Conservation (phyloP, 1,284 basidiomycete genomes). For the Boletellus sp. region DNA sequence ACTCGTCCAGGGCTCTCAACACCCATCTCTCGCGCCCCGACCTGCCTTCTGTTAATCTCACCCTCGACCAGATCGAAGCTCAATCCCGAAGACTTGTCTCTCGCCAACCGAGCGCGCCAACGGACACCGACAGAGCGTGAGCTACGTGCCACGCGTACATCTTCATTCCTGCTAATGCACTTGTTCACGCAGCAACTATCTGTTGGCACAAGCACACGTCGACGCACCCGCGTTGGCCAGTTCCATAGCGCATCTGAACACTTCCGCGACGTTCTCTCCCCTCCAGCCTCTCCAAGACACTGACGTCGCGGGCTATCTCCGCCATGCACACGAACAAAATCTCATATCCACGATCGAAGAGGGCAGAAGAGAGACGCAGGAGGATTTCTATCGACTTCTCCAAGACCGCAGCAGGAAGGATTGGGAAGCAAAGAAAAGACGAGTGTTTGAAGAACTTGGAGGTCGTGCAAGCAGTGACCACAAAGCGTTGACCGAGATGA, state of each 20-base stretch:
- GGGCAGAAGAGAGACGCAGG: conserved; percentile 79
- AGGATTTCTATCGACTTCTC: conserved; percentile 79
- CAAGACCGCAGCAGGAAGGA: conserved; percentile 75
- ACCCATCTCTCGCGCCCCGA: conserved; percentile 74
- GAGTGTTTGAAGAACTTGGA: conserved; percentile 86
- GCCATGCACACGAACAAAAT: conserved; percentile 91
- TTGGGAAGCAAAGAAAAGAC: conserved; percentile 88
- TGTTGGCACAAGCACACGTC: conserved; percentile 87
- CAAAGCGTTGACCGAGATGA: conserved; percentile 52
- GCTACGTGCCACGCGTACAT: conserved; percentile 29
- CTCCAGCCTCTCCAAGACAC: conserved; percentile 88
- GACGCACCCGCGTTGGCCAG: conserved; percentile 78
- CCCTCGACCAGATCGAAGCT: conserved; percentile 88
- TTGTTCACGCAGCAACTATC: conserved; percentile 59
- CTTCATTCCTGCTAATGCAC: conserved; percentile 5
- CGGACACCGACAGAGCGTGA: conserved; percentile 72
- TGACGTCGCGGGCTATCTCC: conserved; percentile 84
- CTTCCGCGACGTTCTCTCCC: conserved; percentile 83
- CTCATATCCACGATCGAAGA: conserved; percentile 93
- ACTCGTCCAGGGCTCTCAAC: conserved; percentile 69
- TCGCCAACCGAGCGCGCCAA: conserved; percentile 58
- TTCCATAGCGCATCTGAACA: conserved; percentile 80
- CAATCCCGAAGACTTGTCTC: conserved; percentile 80
- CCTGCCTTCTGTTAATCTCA: conserved; percentile 81
- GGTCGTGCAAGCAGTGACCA: conserved; percentile 57